Conservation (phyloP, 108 stramenopile species). For the Cyclotella atomus region DNA sequence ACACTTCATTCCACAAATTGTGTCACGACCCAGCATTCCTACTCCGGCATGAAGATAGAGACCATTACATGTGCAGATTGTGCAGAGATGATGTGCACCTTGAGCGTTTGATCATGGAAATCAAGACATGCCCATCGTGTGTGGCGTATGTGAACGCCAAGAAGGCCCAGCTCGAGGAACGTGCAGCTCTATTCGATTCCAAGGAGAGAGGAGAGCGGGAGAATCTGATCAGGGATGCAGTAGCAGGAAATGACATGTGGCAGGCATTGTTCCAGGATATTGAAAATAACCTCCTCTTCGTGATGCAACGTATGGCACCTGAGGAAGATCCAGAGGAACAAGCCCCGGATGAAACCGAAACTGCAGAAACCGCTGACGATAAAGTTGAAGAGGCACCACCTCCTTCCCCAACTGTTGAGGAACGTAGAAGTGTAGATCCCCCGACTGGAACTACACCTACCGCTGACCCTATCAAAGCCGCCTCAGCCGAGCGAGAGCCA, state of each 20-base stretch:
- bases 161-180: background rate
- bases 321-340: background rate
- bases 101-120: background rate
- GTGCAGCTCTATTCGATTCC: background rate
- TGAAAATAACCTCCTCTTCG: background rate
- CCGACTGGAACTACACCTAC: too few relatives aligned
- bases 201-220: background rate
- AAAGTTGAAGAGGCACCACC: too few relatives aligned
- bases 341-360: too few relatives aligned
- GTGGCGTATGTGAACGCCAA: background rate
- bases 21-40: background rate
- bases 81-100: background rate
- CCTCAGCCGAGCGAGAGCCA: too few relatives aligned
- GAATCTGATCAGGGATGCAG: background rate
- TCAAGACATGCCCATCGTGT: background rate
- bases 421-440: too few relatives aligned
- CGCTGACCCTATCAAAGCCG: too few relatives aligned
- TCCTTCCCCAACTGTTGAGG: too few relatives aligned
- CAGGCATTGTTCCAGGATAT: background rate
- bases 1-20: background rate
- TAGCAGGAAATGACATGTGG: background rate
- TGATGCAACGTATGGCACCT: background rate
- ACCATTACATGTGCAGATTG: background rate
- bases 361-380: too few relatives aligned
- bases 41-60: background rate